A percentile compares a stretch with the other conserved stretches of the same genome.
phyloP scores from a whole-genome alignment of 148 eudicot genomes.

The Gaultheria prostrata region DNA sequence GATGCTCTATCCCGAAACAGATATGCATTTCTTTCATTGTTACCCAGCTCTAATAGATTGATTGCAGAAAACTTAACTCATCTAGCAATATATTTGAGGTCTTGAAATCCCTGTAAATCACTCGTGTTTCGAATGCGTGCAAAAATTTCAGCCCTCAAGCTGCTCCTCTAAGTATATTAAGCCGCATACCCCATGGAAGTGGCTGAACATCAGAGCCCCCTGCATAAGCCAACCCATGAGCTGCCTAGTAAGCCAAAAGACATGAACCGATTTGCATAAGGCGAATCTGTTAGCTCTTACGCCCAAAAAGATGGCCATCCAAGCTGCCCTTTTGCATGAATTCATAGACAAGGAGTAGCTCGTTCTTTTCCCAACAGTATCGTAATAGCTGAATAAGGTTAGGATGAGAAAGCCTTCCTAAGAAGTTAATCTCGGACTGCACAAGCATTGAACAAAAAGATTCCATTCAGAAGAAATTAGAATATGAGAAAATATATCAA shows the following conservation, averaged over 20 bases:
- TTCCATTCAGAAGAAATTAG: neutral
- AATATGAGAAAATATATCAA: neutral
- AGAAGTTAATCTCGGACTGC: constrained; percentile 78
- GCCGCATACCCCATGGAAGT: constrained; percentile 79
- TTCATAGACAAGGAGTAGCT: constrained; percentile 77
- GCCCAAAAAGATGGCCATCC: constrained; percentile 81
- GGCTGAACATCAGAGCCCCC: constrained; percentile 78
- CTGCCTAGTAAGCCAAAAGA: neutral
- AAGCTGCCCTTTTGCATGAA: constrained; percentile 79
- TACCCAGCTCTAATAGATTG: neutral
- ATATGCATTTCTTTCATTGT: constrained; percentile 7
- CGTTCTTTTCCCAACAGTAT: constrained; percentile 72
- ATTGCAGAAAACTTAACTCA: constrained; percentile 45
- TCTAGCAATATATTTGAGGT: constrained; percentile 83
- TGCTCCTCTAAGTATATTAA: constrained; percentile 76
- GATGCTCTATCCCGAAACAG: neutral
- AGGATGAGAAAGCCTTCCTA: constrained; percentile 82
- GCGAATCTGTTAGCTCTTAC: constrained; percentile 38
- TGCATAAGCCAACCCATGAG: constrained; percentile 16
- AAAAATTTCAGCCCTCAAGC: constrained; percentile 75
- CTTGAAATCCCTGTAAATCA: constrained; percentile 79
- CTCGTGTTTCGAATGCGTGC: constrained; percentile 58
- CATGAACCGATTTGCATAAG: neutral
- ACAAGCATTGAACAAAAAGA: constrained; percentile 10
- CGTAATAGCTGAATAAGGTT: constrained; percentile 80